Percentiles rank a stretch among this genome's conserved stretches.
Conservation (phyloP, 306 rosid genomes). For the Senna tora region DNA sequence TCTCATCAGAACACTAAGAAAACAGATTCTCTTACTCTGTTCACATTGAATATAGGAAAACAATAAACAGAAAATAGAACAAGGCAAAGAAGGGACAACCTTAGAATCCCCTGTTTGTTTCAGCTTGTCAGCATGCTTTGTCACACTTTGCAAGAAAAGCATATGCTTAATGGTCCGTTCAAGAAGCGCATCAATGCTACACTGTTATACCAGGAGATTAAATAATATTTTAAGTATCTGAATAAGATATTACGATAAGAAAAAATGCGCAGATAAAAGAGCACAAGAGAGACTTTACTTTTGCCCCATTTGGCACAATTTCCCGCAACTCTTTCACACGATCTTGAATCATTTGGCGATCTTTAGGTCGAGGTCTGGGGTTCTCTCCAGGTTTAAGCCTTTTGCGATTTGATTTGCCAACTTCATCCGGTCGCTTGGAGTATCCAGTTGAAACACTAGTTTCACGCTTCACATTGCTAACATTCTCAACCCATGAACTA, state of each 20-base stretch:
- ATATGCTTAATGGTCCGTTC: conserved; percentile 96
- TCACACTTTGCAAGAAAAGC: conserved; percentile 96
- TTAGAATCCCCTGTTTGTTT: conserved; percentile 88
- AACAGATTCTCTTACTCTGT: conserved; percentile 4
- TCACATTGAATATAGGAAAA: neutral
- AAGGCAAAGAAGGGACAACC: conserved; percentile 52
- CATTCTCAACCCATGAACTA: conserved; percentile 87
- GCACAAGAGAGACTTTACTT: conserved; percentile 50
- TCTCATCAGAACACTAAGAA: neutral
- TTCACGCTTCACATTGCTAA: conserved; percentile 65
- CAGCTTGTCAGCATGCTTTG: conserved; percentile 95
- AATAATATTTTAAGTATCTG: conserved; percentile 25
- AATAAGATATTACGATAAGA: neutral
- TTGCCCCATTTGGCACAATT: conserved; percentile 91
- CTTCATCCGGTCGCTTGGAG: conserved; percentile 84
- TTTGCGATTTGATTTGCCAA: conserved; percentile 72
- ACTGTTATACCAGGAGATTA: conserved; percentile 58
- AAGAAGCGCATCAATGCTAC: conserved; percentile 94
- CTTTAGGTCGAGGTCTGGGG: conserved; percentile 97
- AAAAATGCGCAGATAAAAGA: neutral
- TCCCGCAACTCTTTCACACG: conserved; percentile 94
- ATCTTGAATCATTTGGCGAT: conserved; percentile 99
- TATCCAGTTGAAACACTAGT: conserved; percentile 82
- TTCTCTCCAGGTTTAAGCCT: conserved; percentile 99
- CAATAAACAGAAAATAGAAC: conserved; percentile 1